Evolutionary conservation across 139 green algal species (phyloP), one percentile per base, ranked within the genome.

Genomic region (Chlorokybus atmophyticus): DNA sequence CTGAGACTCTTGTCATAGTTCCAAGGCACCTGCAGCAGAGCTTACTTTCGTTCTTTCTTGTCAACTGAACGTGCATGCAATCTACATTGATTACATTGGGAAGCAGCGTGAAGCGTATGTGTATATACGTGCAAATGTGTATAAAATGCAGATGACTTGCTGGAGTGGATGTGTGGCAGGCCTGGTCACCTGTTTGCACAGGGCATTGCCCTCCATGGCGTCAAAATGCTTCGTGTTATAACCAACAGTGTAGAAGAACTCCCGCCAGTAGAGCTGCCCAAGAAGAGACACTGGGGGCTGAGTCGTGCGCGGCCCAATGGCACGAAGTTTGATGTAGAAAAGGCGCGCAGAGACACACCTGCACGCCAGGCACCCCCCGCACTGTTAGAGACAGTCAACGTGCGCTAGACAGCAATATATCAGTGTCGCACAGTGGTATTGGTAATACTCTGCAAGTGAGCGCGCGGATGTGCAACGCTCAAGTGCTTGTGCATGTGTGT

Each of bases 201-300:
- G 63, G 3, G 79, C 60, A 74, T 93, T 95, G 55, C 80, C 87
- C n/a, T 64, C 60, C 87, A 94, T 94, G 24, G 44, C 50, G 57
- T 90, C 52, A 71, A 89, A 94, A 68, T 92, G 83, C 48, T 74
- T 70, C 1, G 80, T 88, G 73, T 62, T 3, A 3, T 61, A 59
- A 6, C 74, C 79, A 2, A 82, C 70, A 32, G 80, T 83, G 75
- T 86, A 87, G 63, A 85, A 87, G 57, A 86, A 85, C 63, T 87
- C 80, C 7, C 80, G 55, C 62, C 55, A 70, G 30, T 64, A 38
- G n/a, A 70, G 62, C 62, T 74, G 66, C 23, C 66, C 66, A 17
- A 57, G 32, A 23, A 74, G 62, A 17, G 52, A 70, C 49, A 75
- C 64, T 8, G 66, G 66, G 1, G 66, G 66, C 14, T 74, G 41